Evolutionary conservation across 257 asterid genomes (phyloP), one percentile per base, ranked within the genome.

Genomic region (Rauvolfia tetraphylla): DNA sequence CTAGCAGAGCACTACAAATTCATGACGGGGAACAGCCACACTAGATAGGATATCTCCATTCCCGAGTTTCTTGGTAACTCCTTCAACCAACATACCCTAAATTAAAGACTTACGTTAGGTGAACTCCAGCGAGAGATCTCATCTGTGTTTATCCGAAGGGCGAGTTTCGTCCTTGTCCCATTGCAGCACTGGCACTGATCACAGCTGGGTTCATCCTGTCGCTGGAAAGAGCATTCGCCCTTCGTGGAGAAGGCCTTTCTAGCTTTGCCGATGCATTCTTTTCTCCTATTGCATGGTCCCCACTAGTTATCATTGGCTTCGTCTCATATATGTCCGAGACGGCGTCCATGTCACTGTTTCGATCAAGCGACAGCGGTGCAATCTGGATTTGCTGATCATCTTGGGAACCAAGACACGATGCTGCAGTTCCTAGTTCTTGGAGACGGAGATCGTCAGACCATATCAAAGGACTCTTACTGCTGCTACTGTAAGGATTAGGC

Each of bases 381-480:
- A 88, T 82, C 25, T 89, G 92, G 63, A 80, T 76, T 51, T 71
- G 31, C 13, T 36, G 49, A 51, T 61, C 31, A 38, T 75, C 74
- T 23, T 77, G 78, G 36, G 79, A 75, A 15, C 67, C 90, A 36
- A 84, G 83, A 69, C 84, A 79, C 0, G 89, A 46, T 7, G 82
- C 44, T 0, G 86, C 80, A 1, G 78, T 74, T 48, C 92, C 96
- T 33, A 87, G 83, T 25, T 91, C 94, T 44, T 90, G 92, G 56
- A 88, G 74, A 81, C 96, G 84, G 41, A 89, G 76, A 81, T 91
- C 94, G 22, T 68, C 95, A 9, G 96, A 83, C 96, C 96, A 92
- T 39, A 90, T 82, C 69, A 88, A 75, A 2, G 97, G 92, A 83
- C 88, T 88, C 74, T 88, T 86, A 1, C 90, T 85, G 0, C 54